These are phyloP conservation scores for Clonostachys solani DNA, from an alignment of 2,329 filamentous ascomycete species.

Conservation along the genomic window DNA sequence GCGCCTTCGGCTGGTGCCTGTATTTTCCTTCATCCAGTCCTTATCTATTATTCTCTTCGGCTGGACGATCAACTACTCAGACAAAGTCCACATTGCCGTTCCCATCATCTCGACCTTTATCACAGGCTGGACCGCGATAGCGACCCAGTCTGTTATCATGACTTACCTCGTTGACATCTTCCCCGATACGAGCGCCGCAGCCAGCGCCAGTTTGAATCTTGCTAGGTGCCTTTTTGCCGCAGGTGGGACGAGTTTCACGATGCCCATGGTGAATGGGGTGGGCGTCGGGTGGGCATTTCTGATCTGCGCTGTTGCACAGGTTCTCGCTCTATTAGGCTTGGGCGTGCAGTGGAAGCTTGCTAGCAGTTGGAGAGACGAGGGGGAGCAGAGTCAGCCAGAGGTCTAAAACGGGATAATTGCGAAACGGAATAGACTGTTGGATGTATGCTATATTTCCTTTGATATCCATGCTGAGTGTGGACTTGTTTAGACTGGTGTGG, in stretches of 20 bases:
- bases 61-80: conserved; percentile 42
- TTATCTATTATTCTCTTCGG: conserved; percentile 43
- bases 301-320: conserved; percentile 34
- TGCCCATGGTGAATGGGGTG: conserved; percentile 41
- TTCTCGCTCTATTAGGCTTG: conserved; percentile 36
- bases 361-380: conserved; percentile 24
- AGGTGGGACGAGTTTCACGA: conserved; percentile 41
- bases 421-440: too few relatives aligned
- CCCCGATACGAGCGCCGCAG: conserved; percentile 40
- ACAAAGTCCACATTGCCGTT: conserved; percentile 37
- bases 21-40: conserved; percentile 38
- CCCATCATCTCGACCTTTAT: conserved; percentile 46
- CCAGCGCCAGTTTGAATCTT: conserved; percentile 48
- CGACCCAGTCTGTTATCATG: conserved; percentile 40
- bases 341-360: conserved; percentile 37
- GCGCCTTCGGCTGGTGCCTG: conserved; percentile 40
- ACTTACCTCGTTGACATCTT: conserved; percentile 52
- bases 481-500: too few relatives aligned
- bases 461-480: too few relatives aligned
- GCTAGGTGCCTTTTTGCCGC: conserved; percentile 47
- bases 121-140: conserved; percentile 45
- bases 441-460: too few relatives aligned
- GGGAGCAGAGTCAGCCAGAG: background rate
- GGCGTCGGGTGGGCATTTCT: conserved; percentile 42
- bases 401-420: too few relatives aligned